phyloP scores from a whole-genome alignment of 345 rosid species.

The Eucalyptus leucophloia region DNA sequence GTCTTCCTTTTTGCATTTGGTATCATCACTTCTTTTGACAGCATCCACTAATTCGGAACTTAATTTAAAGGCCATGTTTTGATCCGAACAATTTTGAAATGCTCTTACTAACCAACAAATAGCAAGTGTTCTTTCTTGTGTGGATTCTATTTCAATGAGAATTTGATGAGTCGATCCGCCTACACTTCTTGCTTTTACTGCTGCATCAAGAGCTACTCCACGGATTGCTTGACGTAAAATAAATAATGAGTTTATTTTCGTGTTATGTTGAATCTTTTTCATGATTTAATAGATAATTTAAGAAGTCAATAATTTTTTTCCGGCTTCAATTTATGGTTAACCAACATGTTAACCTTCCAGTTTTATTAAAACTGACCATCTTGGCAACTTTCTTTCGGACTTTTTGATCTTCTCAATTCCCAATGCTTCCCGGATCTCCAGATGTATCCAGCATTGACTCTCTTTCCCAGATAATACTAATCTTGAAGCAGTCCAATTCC shows the following conservation, averaged over 20 bases:
- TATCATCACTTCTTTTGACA: rapidly evolving
- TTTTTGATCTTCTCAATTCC: neutral
- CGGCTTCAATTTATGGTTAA: rapidly evolving
- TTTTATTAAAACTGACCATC: no score
- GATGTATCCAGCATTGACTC: neutral
- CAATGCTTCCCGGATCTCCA: neutral
- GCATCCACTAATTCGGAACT: neutral
- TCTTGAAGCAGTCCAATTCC: neutral
- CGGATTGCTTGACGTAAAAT: rapidly evolving
- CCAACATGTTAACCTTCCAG: no score
- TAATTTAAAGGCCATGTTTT: neutral
- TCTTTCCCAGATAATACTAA: neutral
- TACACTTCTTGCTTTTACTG: neutral
- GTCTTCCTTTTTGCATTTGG: neutral
- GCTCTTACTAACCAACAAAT: neutral
- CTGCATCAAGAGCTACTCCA: neutral
- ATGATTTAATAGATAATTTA: no score
- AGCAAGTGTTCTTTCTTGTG: neutral
- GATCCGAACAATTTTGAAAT: rapidly evolving
- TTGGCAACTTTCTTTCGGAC: neutral
- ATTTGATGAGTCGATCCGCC: rapidly evolving
- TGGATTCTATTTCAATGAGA: neutral
- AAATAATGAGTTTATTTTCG: no score
- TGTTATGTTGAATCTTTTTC: neutral
- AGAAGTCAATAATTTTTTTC: no score